These are phyloP conservation scores for Magnolia kwangsiensis DNA, from an alignment of 164 flowering plant genomes.

Conservation along the genomic window DNA sequence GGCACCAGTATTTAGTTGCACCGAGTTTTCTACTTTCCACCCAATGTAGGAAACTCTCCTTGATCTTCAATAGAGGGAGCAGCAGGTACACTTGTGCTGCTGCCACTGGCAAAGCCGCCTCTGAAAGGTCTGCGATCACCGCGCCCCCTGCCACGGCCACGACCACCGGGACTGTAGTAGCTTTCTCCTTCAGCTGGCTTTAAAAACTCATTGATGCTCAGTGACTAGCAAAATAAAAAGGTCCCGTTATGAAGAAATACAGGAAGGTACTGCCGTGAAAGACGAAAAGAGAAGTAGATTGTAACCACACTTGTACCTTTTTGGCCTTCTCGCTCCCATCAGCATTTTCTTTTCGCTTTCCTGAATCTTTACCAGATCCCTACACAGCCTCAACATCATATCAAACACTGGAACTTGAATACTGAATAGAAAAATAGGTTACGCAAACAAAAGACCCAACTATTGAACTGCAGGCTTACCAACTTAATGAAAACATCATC, in stretches of 20 bases:
- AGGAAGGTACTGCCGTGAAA: not conserved
- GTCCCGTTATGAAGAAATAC: too few relatives aligned
- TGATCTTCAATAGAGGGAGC: conserved; percentile 22
- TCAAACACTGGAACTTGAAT: not conserved
- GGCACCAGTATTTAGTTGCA: not conserved
- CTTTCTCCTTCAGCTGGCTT: conserved; percentile 83
- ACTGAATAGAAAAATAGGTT: not conserved
- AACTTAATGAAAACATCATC: conserved; percentile 45
- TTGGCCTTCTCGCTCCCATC: conserved; percentile 37
- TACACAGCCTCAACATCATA: not conserved
- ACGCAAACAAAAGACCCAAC: not conserved
- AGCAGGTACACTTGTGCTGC: not conserved
- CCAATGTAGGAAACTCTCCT: conserved; percentile 19
- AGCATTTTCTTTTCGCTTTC: conserved; percentile 29
- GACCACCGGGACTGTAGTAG: conserved; percentile 56
- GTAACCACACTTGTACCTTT: conserved; percentile 24
- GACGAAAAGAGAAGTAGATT: not conserved
- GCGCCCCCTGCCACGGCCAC: conserved; percentile 59
- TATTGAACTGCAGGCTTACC: conserved; percentile 24
- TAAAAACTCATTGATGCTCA: conserved; percentile 84
- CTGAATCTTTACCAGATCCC: conserved; percentile 35
- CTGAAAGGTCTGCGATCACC: conserved; percentile 57
- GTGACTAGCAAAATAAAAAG: conserved; percentile 36
- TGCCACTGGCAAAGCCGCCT: conserved; percentile 36
- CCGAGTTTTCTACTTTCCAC: conserved; percentile 9